phyloP scores from a whole-genome alignment of 257 asterid genomes.

The Paraleonurus japonicus region DNA sequence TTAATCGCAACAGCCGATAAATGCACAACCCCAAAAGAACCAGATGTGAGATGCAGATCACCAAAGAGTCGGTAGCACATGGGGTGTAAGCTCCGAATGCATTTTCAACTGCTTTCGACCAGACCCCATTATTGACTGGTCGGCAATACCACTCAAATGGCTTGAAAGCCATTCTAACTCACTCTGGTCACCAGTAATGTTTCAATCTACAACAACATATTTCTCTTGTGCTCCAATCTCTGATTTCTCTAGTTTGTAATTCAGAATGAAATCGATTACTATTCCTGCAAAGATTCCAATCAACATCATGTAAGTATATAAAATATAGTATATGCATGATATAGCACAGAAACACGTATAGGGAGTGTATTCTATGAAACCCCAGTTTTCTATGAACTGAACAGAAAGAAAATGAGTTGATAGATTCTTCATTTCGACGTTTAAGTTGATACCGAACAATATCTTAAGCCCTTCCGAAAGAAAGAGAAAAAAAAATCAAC shows the following conservation, averaged over 20 bases:
- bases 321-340: not conserved
- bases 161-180: slow-evolving; percentile 60
- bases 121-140: slow-evolving; percentile 73
- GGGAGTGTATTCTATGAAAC: not conserved
- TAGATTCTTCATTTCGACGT: not conserved
- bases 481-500: not conserved
- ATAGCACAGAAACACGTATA: slow-evolving; percentile 4
- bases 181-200: slow-evolving; percentile 7
- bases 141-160: slow-evolving; percentile 86
- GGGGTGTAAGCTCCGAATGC: slow-evolving; percentile 93
- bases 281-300: slow-evolving; percentile 27
- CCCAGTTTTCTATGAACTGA: not conserved
- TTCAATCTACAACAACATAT: slow-evolving; percentile 31
- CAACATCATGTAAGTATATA: slow-evolving; percentile 9
- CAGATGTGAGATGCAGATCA: slow-evolving; percentile 62
- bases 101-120: slow-evolving; percentile 78
- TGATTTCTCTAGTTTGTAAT: not conserved
- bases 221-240: slow-evolving; percentile 15
- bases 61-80: slow-evolving; percentile 78
- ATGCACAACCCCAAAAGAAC: slow-evolving; percentile 68
- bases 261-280: slow-evolving; percentile 4
- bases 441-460: not conserved
- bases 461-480: not conserved
- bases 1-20: slow-evolving; percentile 54
- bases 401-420: not conserved